A percentile compares a stretch with the other conserved stretches of the same genome.
Conservation (phyloP, 202 grass and related monocot species). For the Cymbopogon flexuosus region DNA sequence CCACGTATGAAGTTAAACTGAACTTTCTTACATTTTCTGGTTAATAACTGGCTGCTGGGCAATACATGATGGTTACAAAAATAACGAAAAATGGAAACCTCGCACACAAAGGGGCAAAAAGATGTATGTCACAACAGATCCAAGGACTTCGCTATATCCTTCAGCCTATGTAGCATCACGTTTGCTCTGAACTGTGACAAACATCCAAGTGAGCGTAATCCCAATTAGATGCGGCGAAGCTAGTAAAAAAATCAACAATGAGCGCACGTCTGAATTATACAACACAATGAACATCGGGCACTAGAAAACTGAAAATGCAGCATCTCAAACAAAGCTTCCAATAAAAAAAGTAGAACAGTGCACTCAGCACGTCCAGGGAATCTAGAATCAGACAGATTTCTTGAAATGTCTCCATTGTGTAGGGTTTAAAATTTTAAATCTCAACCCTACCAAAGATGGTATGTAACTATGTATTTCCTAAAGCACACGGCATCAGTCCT, state of each 20-base stretch:
- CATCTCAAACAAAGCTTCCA: background rate
- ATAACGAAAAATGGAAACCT: background rate
- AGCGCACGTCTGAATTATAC: background rate
- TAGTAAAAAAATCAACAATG: background rate
- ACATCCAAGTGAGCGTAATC: background rate
- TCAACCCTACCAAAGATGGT: background rate
- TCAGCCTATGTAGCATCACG: background rate
- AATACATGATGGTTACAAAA: background rate
- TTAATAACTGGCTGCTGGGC: background rate
- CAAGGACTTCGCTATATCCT: background rate
- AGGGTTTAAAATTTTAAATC: background rate
- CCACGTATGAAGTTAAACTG: background rate
- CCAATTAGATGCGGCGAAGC: background rate
- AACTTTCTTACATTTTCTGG: conserved; percentile 13
- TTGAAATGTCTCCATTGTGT: background rate
- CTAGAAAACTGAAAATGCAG: background rate
- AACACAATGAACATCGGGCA: background rate
- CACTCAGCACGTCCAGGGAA: background rate
- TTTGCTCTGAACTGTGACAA: background rate
- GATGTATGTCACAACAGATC: background rate
- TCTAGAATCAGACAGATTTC: background rate
- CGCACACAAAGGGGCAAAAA: background rate
- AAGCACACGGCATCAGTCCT: background rate
- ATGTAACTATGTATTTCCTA: background rate
- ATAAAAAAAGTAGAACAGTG: background rate